A percentile compares a stretch with the other conserved stretches of the same genome.
Conservation (phyloP, 2,329 filamentous ascomycete genomes). For the Ophiostoma ips region DNA sequence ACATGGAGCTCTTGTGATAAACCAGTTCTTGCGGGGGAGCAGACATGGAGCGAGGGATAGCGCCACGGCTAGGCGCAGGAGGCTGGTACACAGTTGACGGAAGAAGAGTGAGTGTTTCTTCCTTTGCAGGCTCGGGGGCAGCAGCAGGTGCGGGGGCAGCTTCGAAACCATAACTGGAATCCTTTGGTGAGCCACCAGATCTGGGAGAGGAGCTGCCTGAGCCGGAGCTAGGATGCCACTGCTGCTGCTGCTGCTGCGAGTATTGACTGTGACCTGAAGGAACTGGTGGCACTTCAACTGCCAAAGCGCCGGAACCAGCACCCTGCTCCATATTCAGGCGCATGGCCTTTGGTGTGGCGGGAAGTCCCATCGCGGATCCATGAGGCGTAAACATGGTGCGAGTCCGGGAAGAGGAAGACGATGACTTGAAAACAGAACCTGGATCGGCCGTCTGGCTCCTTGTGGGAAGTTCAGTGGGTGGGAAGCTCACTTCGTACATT, state of each 20-base stretch:
- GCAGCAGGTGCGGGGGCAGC: conserved; percentile 14
- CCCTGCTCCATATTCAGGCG: conserved; percentile 57
- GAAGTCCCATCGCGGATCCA: conserved; percentile 55
- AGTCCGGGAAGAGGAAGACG: conserved; percentile 14
- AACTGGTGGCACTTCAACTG: conserved; percentile 36
- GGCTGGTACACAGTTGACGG: conserved; percentile 48
- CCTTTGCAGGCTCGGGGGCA: conserved; percentile 4
- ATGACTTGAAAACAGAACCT: conserved; percentile 19
- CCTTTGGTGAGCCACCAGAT: conserved; percentile 12
- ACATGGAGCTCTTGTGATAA: conserved; percentile 1
- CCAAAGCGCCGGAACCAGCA: conserved; percentile 22
- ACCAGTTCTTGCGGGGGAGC: conserved; percentile 38
- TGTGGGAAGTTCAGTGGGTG: conserved; percentile 30
- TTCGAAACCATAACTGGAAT: conserved; percentile 13
- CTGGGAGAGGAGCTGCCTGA: conserved; percentile 26
- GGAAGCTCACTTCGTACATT: conserved; percentile 26
- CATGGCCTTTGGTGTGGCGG: conserved; percentile 86
- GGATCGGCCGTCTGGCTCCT: conserved; percentile 56
- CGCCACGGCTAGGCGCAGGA: conserved; percentile 26
- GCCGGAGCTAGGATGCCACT: neutral
- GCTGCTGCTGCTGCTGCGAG: neutral
- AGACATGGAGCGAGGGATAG: conserved; percentile 48
- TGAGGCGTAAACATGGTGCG: conserved; percentile 35
- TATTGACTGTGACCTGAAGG: conserved; percentile 29
- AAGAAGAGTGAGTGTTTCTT: conserved; percentile 30